These are phyloP conservation scores for Rhypophila decipiens DNA, from an alignment of 495 filamentous ascomycete species.

Conservation along the genomic window DNA sequence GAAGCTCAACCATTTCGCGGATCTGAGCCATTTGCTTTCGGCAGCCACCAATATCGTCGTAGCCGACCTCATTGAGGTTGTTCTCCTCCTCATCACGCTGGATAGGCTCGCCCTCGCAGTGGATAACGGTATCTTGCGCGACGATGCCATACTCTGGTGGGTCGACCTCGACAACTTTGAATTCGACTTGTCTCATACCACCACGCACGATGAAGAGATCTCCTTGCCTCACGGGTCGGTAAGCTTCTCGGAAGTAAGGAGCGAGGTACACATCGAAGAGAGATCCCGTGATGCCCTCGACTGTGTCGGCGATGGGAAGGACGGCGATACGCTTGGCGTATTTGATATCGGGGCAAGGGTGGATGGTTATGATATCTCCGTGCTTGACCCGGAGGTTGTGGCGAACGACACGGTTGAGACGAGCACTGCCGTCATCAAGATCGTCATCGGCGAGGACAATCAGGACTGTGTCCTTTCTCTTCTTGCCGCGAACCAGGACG, in stretches of 20 bases:
- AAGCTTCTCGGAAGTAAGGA: constrained; percentile 98
- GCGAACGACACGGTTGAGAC: constrained; percentile 95
- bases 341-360: constrained; percentile 99
- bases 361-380: constrained; percentile 92
- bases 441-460: constrained; percentile 98
- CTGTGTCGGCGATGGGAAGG: constrained; percentile 94
- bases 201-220: constrained; percentile 95
- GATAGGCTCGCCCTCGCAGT: constrained; percentile 97
- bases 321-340: constrained; percentile 99
- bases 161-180: constrained; percentile 98
- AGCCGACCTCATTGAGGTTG: constrained; percentile 97
- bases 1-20: constrained; percentile 94
- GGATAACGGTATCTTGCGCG: constrained; percentile 95
- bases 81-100: constrained; percentile 98
- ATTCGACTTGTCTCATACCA: constrained; percentile 98
- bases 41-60: constrained; percentile 99
- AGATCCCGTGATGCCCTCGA: constrained; percentile 94
- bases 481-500: constrained; percentile 97
- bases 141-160: constrained; percentile 98
- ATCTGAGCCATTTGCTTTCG: constrained; percentile 99
- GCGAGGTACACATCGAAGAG: constrained; percentile 99
- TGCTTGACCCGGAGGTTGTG: constrained; percentile 98
- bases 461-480: constrained; percentile 97
- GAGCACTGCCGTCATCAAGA: constrained; percentile 90
- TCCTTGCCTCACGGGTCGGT: constrained; percentile 91